Conservation (phyloP, 768 basidiomycete genomes). For the Psilocybe sp. region DNA sequence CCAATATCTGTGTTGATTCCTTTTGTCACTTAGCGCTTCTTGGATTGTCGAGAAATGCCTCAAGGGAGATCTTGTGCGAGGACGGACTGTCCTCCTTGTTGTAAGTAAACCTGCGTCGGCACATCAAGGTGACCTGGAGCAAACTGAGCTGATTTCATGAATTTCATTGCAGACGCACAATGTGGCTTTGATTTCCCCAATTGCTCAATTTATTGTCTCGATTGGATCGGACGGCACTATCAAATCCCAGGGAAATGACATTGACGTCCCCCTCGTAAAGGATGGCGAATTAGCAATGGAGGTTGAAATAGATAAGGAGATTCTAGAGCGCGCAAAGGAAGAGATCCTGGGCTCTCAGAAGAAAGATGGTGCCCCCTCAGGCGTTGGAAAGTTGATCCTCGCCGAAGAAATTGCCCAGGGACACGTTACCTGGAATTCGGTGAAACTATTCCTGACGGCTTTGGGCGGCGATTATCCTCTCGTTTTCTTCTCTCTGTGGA, state of each 20-base stretch:
- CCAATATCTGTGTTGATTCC: background rate
- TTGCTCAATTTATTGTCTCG: constrained; percentile 53
- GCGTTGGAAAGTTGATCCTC: constrained; percentile 53
- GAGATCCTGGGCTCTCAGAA: constrained; percentile 17
- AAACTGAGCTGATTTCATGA: too few species aligned
- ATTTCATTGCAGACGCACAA: background rate
- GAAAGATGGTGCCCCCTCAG: constrained; percentile 16
- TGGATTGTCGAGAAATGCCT: constrained; percentile 4
- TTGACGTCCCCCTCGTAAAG: constrained; percentile 38
- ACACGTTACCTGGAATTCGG: constrained; percentile 16
- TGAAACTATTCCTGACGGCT: constrained; percentile 31
- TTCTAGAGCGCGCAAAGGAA: constrained; percentile 10
- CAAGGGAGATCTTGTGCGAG: constrained; percentile 1
- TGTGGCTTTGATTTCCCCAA: constrained; percentile 14
- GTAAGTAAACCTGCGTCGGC: background rate
- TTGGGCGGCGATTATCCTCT: constrained; percentile 29
- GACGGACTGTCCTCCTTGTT: constrained; percentile 1
- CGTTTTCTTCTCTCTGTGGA: constrained; percentile 23
- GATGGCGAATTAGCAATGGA: constrained; percentile 32
- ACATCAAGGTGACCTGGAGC: background rate
- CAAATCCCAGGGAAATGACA: constrained; percentile 36
- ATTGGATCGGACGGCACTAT: constrained; percentile 50
- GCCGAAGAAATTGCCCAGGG: constrained; percentile 54
- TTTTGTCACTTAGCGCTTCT: background rate
- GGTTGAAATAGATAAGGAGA: constrained; percentile 22